phyloP scores from a whole-genome alignment of 352 stramenopile species.

The Globisporangium megalacanthum region DNA sequence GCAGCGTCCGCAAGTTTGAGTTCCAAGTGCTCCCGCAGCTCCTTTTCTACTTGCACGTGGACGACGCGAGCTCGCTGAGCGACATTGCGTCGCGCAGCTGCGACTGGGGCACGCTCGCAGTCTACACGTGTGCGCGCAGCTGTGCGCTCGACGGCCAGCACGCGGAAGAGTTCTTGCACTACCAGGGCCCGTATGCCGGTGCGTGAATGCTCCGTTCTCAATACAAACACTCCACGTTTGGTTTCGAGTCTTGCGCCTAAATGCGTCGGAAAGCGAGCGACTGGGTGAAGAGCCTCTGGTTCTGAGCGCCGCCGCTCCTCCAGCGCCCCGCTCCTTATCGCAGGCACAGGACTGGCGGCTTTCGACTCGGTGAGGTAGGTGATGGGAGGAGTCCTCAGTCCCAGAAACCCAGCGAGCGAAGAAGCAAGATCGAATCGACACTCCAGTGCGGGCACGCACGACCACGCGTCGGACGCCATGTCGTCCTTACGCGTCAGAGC shows the following conservation, averaged over 20 bases:
- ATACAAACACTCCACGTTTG: background rate
- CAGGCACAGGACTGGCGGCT: too few species aligned
- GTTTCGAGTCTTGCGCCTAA: too few species aligned
- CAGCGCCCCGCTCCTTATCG: too few species aligned
- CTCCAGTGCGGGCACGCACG: background rate
- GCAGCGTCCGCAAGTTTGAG: constrained; percentile 85
- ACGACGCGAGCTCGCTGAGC: constrained; percentile 51
- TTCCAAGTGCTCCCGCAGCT: constrained; percentile 95
- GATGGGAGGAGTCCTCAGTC: background rate
- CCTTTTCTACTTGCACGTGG: constrained; percentile 87
- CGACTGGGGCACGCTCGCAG: constrained; percentile 89
- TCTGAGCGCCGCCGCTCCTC: too few species aligned
- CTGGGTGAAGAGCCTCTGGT: too few species aligned
- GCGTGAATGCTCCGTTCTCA: constrained; percentile 7
- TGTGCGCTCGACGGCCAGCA: constrained; percentile 59
- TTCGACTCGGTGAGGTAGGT: too few species aligned
- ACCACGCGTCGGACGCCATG: constrained; percentile 27
- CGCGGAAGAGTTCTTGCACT: constrained; percentile 71
- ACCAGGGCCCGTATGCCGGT: constrained; percentile 63
- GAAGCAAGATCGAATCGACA: background rate
- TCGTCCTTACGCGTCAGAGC: constrained; percentile 68
- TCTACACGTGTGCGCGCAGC: constrained; percentile 92
- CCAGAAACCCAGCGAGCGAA: background rate
- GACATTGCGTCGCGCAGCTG: constrained; percentile 58
- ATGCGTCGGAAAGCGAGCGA: too few species aligned